Base-by-base conservation (phyloP, 2,329 filamentous ascomycete species). In the Penicillium sp. region DNA sequence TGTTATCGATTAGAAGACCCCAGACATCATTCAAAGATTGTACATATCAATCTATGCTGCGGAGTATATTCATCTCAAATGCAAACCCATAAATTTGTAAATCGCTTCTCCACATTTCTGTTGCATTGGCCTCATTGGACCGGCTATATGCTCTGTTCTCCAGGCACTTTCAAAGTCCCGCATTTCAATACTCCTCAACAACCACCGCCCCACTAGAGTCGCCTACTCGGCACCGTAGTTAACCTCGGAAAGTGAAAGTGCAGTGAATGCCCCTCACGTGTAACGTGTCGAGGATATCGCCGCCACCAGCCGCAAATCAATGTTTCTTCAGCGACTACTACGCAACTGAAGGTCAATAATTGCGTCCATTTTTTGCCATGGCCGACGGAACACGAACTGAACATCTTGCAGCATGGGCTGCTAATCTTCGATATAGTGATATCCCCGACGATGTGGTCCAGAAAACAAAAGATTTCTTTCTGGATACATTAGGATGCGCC, bases 401-500 rank as follows among this genome's bases (percentile, higher is more conserved):
- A 31, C 56, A 46, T n/a, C 50, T 66, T 11, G 64, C 62, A 33
- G 53, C 28, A 13, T 67, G 64, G 62, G 58, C 64, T 13, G 49
- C 58, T 9, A 54, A 55, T 9, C 54, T 68, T 14, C 48, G 58
- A 21, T 68, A 65, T 45, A 21, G 49, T 2, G 60, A 67, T 23
- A 61, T 69, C 16, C 63, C 67, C 3, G 33, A 55, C 13, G 37
- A 63, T 40, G 67, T 67, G 2, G 47, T 71, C 19, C 51, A 69
- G 42, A 66, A 68, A 16, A 71, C 68, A 6, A 70, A 69, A 33
- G 68, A 69, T 37, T 65, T 71, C 29, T 71, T 71, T 47, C 39
- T 69, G 10, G 68, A 71, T 46, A 66, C 63, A 34, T 48, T 71
- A 1, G 68, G 64, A 11, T 71, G 68, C 55, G 52, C 67, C 14